Evolutionary conservation across 495 filamentous ascomycete species (phyloP).

Genomic region (Oidiodendron maius): DNA sequence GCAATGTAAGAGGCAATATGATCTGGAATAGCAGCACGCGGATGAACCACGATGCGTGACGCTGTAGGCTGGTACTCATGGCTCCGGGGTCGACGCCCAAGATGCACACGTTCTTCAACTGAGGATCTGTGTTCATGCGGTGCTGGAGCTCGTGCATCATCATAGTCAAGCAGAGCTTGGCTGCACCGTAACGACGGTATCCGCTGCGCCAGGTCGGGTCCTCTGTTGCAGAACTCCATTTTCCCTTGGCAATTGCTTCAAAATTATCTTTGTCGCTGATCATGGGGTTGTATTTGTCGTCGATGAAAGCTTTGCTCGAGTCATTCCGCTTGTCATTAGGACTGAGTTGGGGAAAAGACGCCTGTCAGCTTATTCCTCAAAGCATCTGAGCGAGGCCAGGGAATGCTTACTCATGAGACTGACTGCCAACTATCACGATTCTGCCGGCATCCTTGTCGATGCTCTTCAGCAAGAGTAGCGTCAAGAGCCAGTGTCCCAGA

Average conservation of each 20-base stretch:
- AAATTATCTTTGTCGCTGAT: neutral
- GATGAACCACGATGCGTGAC: neutral
- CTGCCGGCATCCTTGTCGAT: neutral
- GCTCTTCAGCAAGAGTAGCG: neutral
- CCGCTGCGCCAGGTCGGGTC: neutral
- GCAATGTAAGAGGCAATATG: neutral
- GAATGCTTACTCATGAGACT: neutral
- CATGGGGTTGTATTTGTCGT: neutral
- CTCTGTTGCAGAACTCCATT: neutral
- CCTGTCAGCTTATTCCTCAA: neutral
- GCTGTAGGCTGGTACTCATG: neutral
- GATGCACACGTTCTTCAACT: neutral
- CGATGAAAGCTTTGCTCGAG: neutral
- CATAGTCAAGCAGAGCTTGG: slow-evolving; percentile 1
- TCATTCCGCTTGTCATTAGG: neutral
- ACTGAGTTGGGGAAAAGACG: neutral
- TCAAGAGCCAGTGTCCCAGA: neutral
- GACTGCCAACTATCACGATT: neutral
- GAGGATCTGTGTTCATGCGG: neutral
- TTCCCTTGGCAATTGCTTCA: neutral
- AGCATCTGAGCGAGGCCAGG: neutral
- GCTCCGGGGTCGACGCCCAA: neutral
- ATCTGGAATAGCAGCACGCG: neutral
- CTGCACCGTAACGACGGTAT: neutral
- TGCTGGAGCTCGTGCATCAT: slow-evolving; percentile 1